These are phyloP conservation scores for Narthecium ossifragum DNA, from an alignment of 106 monocot genomes.

Conservation along the genomic window DNA sequence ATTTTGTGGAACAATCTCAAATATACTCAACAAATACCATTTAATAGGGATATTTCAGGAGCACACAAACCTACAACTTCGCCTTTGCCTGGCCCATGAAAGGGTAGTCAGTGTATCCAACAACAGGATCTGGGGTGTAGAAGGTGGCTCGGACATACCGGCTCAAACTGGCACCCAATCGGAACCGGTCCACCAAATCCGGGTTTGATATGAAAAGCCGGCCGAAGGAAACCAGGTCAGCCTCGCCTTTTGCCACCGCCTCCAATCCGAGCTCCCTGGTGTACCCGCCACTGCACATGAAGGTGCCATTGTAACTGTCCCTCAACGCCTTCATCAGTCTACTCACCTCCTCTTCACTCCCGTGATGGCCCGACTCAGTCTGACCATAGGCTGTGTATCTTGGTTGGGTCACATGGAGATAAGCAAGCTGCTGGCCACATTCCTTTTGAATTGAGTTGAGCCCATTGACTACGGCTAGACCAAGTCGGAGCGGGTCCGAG, in stretches of 20 bases:
- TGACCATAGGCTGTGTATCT: slow-evolving; percentile 85
- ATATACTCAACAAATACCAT: not conserved
- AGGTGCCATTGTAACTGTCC: slow-evolving; percentile 58
- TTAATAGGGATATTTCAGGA: not conserved
- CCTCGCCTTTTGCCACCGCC: slow-evolving; percentile 60
- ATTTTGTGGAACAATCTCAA: too few species aligned
- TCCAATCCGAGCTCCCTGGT: slow-evolving; percentile 71
- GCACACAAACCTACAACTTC: not conserved
- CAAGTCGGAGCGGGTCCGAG: slow-evolving; percentile 57
- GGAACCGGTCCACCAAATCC: slow-evolving; percentile 64
- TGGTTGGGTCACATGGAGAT: slow-evolving; percentile 95
- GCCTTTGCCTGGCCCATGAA: slow-evolving; percentile 26
- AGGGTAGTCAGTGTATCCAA: slow-evolving; percentile 89
- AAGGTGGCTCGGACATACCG: slow-evolving; percentile 67
- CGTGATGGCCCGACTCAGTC: slow-evolving; percentile 64
- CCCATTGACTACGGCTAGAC: slow-evolving; percentile 40
- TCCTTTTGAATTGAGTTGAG: slow-evolving; percentile 56
- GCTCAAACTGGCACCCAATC: slow-evolving; percentile 33
- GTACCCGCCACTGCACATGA: slow-evolving; percentile 92
- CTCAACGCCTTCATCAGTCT: slow-evolving; percentile 45
- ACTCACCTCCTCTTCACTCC: slow-evolving; percentile 50
- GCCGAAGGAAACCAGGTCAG: slow-evolving; percentile 84
- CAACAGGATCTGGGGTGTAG: slow-evolving; percentile 80
- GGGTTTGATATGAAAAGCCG: slow-evolving; percentile 90
- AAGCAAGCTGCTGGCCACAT: slow-evolving; percentile 42